Conservation (phyloP, 2,329 filamentous ascomycete species). For the Sporothrix humicola region DNA sequence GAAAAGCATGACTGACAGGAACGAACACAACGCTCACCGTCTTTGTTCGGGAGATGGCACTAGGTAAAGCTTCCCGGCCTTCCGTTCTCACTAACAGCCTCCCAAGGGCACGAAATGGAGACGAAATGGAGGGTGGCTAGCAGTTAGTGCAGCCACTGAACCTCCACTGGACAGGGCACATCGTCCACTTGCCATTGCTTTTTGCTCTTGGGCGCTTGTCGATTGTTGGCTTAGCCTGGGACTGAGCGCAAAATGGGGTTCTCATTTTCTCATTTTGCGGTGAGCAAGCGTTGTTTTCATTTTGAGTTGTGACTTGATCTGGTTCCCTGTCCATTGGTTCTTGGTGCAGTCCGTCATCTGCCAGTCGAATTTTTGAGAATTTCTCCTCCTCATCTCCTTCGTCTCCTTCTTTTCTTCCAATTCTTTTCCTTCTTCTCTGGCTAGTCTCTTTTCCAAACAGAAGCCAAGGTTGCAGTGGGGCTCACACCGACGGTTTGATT, state of each 20-base stretch:
- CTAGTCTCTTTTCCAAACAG: neutral
- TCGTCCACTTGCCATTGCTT: conserved; percentile 18
- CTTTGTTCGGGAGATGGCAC: conserved; percentile 25
- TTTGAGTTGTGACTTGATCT: neutral
- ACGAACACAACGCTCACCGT: conserved; percentile 26
- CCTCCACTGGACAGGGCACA: neutral
- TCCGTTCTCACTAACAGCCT: conserved; percentile 28
- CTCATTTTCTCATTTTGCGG: conserved; percentile 22
- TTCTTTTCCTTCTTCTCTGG: neutral
- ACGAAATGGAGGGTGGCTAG: conserved; percentile 21
- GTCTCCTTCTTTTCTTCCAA: neutral
- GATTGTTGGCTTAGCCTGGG: conserved; percentile 1
- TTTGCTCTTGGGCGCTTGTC: conserved; percentile 18
- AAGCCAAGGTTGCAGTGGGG: neutral
- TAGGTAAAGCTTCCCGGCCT: conserved; percentile 32
- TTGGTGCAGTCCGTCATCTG: neutral
- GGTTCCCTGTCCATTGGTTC: conserved; percentile 16
- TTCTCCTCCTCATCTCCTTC: neutral
- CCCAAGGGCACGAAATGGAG: conserved; percentile 13
- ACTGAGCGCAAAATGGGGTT: conserved; percentile 13
- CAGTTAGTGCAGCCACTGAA: conserved; percentile 20
- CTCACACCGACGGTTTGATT: neutral
- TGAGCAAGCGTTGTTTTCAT: conserved; percentile 22
- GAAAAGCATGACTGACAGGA: conserved; percentile 14
- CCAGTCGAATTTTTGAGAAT: neutral